Conservation (phyloP, 2,329 filamentous ascomycete genomes). For the Claviceps sp. region DNA sequence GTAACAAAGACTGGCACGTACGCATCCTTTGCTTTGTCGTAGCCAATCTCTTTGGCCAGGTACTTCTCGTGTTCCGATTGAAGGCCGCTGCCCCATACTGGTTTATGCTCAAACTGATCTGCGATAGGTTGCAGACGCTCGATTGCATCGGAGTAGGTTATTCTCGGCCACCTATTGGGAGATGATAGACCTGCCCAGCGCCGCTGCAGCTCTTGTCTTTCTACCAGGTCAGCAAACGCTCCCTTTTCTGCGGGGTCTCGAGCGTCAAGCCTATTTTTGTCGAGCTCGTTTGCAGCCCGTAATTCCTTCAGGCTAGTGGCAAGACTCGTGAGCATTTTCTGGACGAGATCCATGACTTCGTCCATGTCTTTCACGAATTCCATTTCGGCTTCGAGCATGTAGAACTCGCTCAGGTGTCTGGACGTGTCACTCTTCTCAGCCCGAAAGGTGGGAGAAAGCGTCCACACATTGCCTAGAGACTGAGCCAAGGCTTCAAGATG, state of each 20-base stretch:
- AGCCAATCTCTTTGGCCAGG: slow-evolving; percentile 55
- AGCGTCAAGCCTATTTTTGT: slow-evolving; percentile 20
- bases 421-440: slow-evolving; percentile 89
- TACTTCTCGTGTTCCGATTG: slow-evolving; percentile 90
- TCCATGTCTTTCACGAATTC: slow-evolving; percentile 61
- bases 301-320: slow-evolving; percentile 25
- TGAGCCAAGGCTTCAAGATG: slow-evolving; percentile 88
- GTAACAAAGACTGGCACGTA: slow-evolving; percentile 75
- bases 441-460: slow-evolving; percentile 83
- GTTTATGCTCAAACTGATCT: slow-evolving; percentile 51
- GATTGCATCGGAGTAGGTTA: slow-evolving; percentile 74
- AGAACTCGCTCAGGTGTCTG: slow-evolving; percentile 91
- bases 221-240: slow-evolving; percentile 30
- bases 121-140: slow-evolving; percentile 48
- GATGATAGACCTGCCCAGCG: slow-evolving; percentile 60
- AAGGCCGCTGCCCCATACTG: slow-evolving; percentile 60
- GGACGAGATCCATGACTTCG: slow-evolving; percentile 65
- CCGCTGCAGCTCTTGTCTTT: slow-evolving; percentile 36
- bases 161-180: slow-evolving; percentile 52
- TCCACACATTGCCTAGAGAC: slow-evolving; percentile 83
- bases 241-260: slow-evolving; percentile 26
- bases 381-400: slow-evolving; percentile 93
- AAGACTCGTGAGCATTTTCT: slow-evolving; percentile 56
- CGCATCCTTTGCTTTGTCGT: slow-evolving; percentile 28
- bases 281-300: slow-evolving; percentile 32